Base-by-base conservation (phyloP, 2,329 filamentous ascomycete genomes). In the Coniosporium tulheliwenetii region DNA sequence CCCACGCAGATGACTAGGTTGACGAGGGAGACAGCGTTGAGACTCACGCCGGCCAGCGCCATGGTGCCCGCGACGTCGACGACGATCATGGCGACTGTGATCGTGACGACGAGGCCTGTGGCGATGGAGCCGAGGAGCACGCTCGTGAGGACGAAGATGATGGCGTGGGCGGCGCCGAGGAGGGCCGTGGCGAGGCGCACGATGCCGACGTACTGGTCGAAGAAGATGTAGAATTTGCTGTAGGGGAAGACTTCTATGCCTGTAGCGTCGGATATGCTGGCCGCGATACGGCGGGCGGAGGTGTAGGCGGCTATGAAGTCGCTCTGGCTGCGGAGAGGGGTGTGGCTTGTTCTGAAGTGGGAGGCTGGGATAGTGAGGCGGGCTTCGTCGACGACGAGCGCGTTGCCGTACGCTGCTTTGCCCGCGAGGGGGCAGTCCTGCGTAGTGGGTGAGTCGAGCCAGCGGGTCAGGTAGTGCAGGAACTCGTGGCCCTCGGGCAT, bases 201-300 rank as follows among this genome's bases (percentile, higher is more conserved):
- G 45, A 98, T 96, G 43, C 75, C 75, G 5, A 85, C 73, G 55
- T 98, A 98, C 58, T 96, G 91, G 57, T 98, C 91, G 58, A 98
- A 98, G 73, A 96, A 98, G 58, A 98, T 87, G 66, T 98, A 98
- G 59, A 94, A 94, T 45, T 95, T 80, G 50, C 85, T 93, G 65
- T 98, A 98, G 0, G 91, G 85, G 70, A 98, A 98, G 2, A 98
- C 79, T 16, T 91, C 79, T 15, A 84, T 76, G 5, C 78, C 74
- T 4, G 86, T 87, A 39, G 72, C 69, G 40, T 73, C 62, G 10
- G 72, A 79, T 39, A 98, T 79, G 26, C 82, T 80, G 10, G 77
- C 65, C 0, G 89, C 79, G 46, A 98, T 94, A 44, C 91, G 83
- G 13, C 89, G 82, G 2, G 91, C 91, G 1, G 89, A 77, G 5